Evolutionary conservation across 495 filamentous ascomycete genomes (phyloP), one percentile per base, ranked within the genome.

Genomic region (Haplographium delicatum): DNA sequence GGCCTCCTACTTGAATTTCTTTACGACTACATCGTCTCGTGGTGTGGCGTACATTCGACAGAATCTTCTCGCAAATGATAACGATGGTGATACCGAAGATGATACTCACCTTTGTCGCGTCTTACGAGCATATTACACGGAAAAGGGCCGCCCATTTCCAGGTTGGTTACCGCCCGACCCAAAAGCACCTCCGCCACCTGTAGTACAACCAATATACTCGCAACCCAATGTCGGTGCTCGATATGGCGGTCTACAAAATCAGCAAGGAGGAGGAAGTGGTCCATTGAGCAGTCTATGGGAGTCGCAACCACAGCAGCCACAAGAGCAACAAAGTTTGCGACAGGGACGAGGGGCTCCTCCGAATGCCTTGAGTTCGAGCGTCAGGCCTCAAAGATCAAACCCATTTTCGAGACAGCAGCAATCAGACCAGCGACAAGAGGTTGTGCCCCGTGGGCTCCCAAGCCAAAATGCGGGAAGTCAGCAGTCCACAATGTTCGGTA

Each of bases 91-190:
- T 61, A 93, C 89, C 50, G 89, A 94, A 70, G 90, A 96, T 69
- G 86, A 93, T 72, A 91, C 89, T 1, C 89, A 96, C 70, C 83
- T 98, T 62, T 91, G 88, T 69, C 86, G 91, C 62, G 91, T 95
- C 11, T 82, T 98, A n/a, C 86, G 93, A 44, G 85, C 82, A 49
- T 95, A 97, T 75, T 98, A 98, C 72, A 80, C 71, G 28, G 93
- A 97, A 63, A 94, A 94, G 59, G 83, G 83, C 54, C 81, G 83
- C 13, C 78, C 85, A 0, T 89, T 89, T 61, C 93, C 93, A 6
- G 67, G 72, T 52, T 98, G 93, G 93, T 85, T 98, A 9, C 89
- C 86, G 22, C 86, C 85, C 11, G 88, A 89, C 58, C 89, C 90
- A 4, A 88, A 86, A 60, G 82, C 78, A 3, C 79, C 76, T 25